These are phyloP conservation scores for Magnolia changhungtana DNA, from an alignment of 164 flowering plant species.

Conservation along the genomic window DNA sequence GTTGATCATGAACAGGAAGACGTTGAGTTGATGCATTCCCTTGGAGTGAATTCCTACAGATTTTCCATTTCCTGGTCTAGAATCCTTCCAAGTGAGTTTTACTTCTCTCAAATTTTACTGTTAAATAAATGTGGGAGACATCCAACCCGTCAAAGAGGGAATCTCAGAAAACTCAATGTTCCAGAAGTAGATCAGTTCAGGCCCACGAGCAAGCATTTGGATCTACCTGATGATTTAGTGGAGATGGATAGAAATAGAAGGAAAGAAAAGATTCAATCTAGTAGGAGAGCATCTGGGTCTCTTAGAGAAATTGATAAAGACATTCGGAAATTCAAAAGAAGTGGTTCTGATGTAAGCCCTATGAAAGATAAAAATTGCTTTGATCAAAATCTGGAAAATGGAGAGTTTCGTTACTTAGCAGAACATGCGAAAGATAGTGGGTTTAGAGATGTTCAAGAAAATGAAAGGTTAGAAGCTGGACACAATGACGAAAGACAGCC, in stretches of 20 bases:
- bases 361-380: constrained; percentile 35
- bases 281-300: constrained; percentile 24
- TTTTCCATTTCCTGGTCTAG: too few relatives aligned
- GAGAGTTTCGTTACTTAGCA: constrained; percentile 26
- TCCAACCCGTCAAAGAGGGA: constrained; percentile 50
- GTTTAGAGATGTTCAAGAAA: constrained; percentile 32
- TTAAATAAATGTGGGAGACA: too few relatives aligned
- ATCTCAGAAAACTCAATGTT: constrained; percentile 43
- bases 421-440: constrained; percentile 37
- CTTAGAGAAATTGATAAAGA: constrained; percentile 49
- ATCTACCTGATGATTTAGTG: constrained; percentile 24
- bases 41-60: too few relatives aligned
- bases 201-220: constrained; percentile 15
- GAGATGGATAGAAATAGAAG: constrained; percentile 23
- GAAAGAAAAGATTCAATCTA: constrained; percentile 25
- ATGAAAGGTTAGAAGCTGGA: constrained; percentile 43
- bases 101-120: too few relatives aligned
- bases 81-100: too few relatives aligned
- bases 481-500: constrained; percentile 58
- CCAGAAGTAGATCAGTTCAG: constrained; percentile 29
- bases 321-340: constrained; percentile 49
- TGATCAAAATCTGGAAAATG: constrained; percentile 35
- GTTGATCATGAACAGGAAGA: too few relatives aligned
- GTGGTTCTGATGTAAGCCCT: constrained; percentile 69
- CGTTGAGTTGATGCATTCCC: too few relatives aligned